These are phyloP conservation scores for Acephala macrosclerotiorum DNA, from an alignment of 2,329 filamentous ascomycete genomes.

Conservation along the genomic window DNA sequence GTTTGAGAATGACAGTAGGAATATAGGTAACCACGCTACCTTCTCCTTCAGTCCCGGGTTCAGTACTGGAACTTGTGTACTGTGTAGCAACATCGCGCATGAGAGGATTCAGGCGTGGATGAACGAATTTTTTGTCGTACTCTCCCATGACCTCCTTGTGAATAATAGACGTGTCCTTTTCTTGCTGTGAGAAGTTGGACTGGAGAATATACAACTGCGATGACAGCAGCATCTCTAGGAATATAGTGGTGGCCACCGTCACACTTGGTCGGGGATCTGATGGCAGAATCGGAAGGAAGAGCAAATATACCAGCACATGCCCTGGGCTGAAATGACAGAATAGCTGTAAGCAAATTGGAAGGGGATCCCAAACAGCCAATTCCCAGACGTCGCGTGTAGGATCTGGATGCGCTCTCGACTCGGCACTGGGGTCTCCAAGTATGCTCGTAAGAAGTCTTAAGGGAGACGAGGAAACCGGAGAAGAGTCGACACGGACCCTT, in stretches of 20 bases:
- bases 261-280: constrained; percentile 84
- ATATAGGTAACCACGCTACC: constrained; percentile 65
- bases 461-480: constrained; percentile 79
- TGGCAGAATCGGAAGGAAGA: constrained; percentile 80
- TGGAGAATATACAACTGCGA: constrained; percentile 78
- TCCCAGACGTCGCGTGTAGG: constrained; percentile 92
- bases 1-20: constrained; percentile 70
- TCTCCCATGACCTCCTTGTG: constrained; percentile 93
- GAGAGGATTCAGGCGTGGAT: constrained; percentile 83
- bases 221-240: constrained; percentile 78
- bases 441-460: constrained; percentile 75
- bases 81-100: constrained; percentile 84
- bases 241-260: constrained; percentile 82
- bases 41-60: constrained; percentile 42
- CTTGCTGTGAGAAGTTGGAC: constrained; percentile 80
- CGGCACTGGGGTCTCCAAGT: constrained; percentile 73
- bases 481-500: constrained; percentile 87
- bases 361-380: constrained; percentile 89
- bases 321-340: constrained; percentile 94
- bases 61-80: constrained; percentile 54
- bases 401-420: constrained; percentile 84
- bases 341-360: constrained; percentile 80
- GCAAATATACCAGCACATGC: constrained; percentile 88
- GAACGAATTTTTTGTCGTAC: constrained; percentile 95
- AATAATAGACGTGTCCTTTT: constrained; percentile 83